Evolutionary conservation across 768 basidiomycete genomes (phyloP).

Genomic region (Postia placenta): DNA sequence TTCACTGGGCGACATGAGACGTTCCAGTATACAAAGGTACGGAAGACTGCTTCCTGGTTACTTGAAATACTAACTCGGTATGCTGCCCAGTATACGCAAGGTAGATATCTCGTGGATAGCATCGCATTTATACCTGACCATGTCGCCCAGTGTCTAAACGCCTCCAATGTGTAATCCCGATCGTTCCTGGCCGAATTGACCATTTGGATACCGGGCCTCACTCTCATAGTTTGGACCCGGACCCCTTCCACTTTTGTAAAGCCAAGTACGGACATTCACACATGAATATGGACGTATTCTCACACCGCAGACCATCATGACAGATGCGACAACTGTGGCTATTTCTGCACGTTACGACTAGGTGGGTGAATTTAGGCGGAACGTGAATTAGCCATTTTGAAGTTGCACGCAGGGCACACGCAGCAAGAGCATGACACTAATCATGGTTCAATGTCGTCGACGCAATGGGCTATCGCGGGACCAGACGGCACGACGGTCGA

Average conservation of each 20-base stretch:
- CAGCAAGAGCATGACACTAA: constrained; percentile 58
- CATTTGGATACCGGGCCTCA: constrained; percentile 39
- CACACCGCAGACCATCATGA: background rate
- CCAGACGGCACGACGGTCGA: constrained; percentile 44
- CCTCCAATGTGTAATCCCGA: constrained; percentile 40
- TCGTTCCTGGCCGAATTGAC: constrained; percentile 34
- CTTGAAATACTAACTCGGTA: background rate
- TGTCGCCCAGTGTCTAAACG: constrained; percentile 38
- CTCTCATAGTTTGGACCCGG: constrained; percentile 38
- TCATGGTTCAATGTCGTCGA: constrained; percentile 58
- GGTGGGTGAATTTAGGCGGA: constrained; percentile 25
- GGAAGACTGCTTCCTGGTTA: background rate
- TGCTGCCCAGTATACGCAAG: constrained; percentile 46
- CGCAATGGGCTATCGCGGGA: constrained; percentile 51
- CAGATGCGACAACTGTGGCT: constrained; percentile 51
- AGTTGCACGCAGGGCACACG: constrained; percentile 37
- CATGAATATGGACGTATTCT: no score
- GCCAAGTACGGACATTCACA: constrained; percentile 28
- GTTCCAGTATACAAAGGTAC: constrained; percentile 60
- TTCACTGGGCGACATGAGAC: constrained; percentile 56
- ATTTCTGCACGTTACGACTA: constrained; percentile 51
- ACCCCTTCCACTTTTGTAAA: constrained; percentile 51
- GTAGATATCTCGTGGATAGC: no score
- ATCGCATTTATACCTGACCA: no score
- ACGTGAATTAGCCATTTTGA: background rate